Conservation (phyloP, 2,329 filamentous ascomycete genomes). For the Nothophaeocryptopus gaeumannii region DNA sequence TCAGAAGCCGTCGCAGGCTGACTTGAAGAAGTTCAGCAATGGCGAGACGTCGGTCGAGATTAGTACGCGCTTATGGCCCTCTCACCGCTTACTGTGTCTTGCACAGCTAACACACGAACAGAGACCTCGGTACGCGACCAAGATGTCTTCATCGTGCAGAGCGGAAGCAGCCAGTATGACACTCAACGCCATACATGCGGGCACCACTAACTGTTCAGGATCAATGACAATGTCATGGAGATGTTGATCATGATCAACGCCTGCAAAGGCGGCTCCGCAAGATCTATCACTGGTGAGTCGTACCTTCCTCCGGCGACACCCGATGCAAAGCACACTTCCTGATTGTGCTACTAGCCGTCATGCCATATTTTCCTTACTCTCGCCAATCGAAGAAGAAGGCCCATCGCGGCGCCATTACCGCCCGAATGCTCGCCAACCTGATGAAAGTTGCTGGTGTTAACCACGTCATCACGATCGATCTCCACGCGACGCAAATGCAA, state of each 20-base stretch:
- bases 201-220: constrained; percentile 46
- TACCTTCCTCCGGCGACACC: background rate
- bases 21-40: constrained; percentile 66
- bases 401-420: constrained; percentile 92
- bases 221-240: constrained; percentile 99
- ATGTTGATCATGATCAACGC: constrained; percentile 90
- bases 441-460: constrained; percentile 91
- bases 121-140: constrained; percentile 81
- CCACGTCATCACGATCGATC: constrained; percentile 94
- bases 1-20: constrained; percentile 57
- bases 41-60: constrained; percentile 69
- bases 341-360: constrained; percentile 60
- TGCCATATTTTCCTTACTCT: constrained; percentile 98
- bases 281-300: constrained; percentile 84
- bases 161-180: constrained; percentile 72
- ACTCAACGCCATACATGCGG: constrained; percentile 2
- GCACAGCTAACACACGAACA: constrained; percentile 30
- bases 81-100: constrained; percentile 20
- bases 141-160: constrained; percentile 98
- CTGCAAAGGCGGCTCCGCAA: constrained; percentile 95
- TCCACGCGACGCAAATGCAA: constrained; percentile 94
- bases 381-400: constrained; percentile 99
- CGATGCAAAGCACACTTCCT: background rate
- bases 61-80: constrained; percentile 40
- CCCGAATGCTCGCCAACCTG: constrained; percentile 93